Evolutionary conservation across 2,329 filamentous ascomycete species (phyloP).

Genomic region (Neocucurbitaria cava): DNA sequence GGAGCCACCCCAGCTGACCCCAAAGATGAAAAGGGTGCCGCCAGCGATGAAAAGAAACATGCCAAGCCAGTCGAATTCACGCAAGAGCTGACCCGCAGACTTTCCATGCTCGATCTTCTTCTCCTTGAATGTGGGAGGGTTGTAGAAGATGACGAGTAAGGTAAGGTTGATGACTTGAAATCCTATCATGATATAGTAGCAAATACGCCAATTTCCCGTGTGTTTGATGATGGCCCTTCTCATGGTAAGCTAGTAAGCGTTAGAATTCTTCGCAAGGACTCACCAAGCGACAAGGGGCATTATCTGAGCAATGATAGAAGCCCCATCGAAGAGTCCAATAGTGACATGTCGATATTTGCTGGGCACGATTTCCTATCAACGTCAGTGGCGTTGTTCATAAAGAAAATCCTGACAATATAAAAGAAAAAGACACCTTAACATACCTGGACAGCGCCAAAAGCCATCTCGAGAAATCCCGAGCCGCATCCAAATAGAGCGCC

Average conservation of each 20-base stretch:
- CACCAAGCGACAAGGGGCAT: conserved; percentile 43
- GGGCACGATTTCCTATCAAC: conserved; percentile 45
- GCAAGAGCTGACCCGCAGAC: conserved; percentile 25
- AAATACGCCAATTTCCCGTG: conserved; percentile 35
- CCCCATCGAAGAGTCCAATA: conserved; percentile 46
- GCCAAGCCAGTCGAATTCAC: conserved; percentile 40
- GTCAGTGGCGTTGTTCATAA: neutral
- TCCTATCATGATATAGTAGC: conserved; percentile 45
- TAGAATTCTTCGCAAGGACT: neutral
- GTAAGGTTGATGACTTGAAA: conserved; percentile 35
- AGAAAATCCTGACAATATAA: neutral
- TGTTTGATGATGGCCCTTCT: conserved; percentile 33
- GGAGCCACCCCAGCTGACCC: conserved; percentile 36
- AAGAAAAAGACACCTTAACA: too few relatives aligned
- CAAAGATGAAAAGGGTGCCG: conserved; percentile 40
- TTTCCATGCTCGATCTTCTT: conserved; percentile 42
- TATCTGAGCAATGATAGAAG: conserved; percentile 39
- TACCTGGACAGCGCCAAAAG: conserved; percentile 45
- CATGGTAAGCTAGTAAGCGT: neutral
- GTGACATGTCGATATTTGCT: conserved; percentile 49
- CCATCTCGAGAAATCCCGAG: conserved; percentile 51
- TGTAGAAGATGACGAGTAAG: conserved; percentile 41
- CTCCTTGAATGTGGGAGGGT: conserved; percentile 46
- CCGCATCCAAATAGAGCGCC: conserved; percentile 52
- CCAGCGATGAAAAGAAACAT: conserved; percentile 36